Base-by-base conservation (phyloP, 2,329 filamentous ascomycete genomes). In the Hypoxylon sp. region DNA sequence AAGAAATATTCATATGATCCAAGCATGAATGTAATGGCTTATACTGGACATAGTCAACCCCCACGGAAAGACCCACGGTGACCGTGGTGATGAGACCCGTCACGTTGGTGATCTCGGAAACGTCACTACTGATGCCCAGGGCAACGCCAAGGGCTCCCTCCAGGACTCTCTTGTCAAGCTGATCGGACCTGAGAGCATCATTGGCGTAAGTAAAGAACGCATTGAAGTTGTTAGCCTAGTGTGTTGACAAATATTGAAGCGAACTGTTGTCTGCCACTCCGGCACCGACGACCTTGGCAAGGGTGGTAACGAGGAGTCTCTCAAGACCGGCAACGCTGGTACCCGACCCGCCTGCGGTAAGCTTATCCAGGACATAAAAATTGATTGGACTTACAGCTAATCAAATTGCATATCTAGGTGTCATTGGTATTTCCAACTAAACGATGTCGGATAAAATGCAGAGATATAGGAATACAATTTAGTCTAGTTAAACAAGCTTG, bases 31-130 rank as follows among this genome's bases (percentile, higher is more conserved):
- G 44, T 40, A 37, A 55, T 47, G 48, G 25, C 56, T 54, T 20
- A 57, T 36, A 15, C 51, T 29, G 35, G 48, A 62, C 38, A 51
- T 57, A 96, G 91, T 97, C 89, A 99, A 99, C 87, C 94, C 94
- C 65, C 84, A 89, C 78, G 79, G 81, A 81, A 96, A 96, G 85
- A 87, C 83, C 66, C 94, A 99, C 81, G 94, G 94, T 71, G 89
- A 88, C 70, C 94, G 91, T 66, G 71, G 76, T 23, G 93, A 97
- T 75, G 81, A 86, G 61, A 82, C 84, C 68, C 92, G 94, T 75
- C 94, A 99, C 78, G 94, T 97, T 63, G 94, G 94, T 77, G 94
- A 97, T 77, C 81, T 99, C 63, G 94, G 94, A 73, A 99, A 99
- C 87, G 85, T 97, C 82, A 85, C 91, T 80, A 97, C 93, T 55